phyloP scores from a whole-genome alignment of 169 alveolate species.

The Plasmodium cynomolgi region DNA sequence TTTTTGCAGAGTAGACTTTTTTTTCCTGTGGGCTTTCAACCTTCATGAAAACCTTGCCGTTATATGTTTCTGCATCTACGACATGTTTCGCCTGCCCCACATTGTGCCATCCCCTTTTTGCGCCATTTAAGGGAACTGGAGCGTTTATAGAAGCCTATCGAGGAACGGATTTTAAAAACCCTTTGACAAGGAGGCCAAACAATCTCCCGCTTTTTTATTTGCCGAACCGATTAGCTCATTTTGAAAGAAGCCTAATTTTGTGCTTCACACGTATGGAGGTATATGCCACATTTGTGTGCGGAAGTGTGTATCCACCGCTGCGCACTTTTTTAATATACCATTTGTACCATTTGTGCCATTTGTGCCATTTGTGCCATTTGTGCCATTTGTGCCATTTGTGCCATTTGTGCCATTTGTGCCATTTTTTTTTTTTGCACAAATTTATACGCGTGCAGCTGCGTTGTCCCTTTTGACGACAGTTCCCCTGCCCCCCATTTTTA shows the following conservation, averaged over 20 bases:
- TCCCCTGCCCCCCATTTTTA: background rate
- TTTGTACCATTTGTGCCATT: background rate
- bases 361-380: background rate
- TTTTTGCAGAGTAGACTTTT: background rate
- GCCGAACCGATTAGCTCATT: background rate
- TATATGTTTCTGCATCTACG: background rate
- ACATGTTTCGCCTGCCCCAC: background rate
- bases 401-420: background rate
- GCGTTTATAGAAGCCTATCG: background rate
- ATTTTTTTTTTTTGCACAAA: conserved; percentile 12
- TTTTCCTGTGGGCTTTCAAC: background rate
- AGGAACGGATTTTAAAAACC: background rate
- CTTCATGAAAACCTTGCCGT: background rate
- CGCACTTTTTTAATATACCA: background rate
- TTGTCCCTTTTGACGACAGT: background rate
- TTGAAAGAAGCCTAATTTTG: background rate
- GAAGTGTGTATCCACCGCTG: background rate
- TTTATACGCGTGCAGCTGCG: background rate
- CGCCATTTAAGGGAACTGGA: conserved; percentile 30
- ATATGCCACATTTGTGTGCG: background rate
- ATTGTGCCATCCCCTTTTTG: background rate
- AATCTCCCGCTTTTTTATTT: background rate
- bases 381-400: background rate
- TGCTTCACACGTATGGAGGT: background rate
- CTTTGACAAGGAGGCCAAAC: background rate